These are phyloP conservation scores for Prosopis cineraria DNA, from an alignment of 306 rosid species.

Conservation along the genomic window DNA sequence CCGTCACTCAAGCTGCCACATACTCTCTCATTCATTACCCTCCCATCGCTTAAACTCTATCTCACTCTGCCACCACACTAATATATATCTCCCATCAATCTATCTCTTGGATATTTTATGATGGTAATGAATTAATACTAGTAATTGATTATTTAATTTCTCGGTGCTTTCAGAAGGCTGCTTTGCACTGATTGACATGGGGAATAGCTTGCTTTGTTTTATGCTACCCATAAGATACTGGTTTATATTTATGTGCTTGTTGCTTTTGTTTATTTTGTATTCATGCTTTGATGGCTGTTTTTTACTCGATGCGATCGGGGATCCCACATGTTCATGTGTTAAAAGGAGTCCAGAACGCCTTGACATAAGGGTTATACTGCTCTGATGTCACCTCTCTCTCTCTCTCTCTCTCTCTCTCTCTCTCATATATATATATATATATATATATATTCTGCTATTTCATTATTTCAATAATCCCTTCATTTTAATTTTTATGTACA, in stretches of 20 bases:
- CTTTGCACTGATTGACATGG: constrained; percentile 36
- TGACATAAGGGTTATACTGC: constrained; percentile 14
- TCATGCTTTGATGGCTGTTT: neutral
- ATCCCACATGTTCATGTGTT: constrained; percentile 31
- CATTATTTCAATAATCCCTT: neutral
- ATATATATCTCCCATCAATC: neutral
- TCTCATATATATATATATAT: too few relatives aligned
- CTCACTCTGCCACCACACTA: neutral
- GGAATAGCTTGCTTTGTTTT: constrained; percentile 19
- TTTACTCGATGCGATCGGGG: constrained; percentile 12
- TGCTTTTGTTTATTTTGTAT: constrained; percentile 13
- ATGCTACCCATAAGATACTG: constrained; percentile 27
- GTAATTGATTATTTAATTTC: constrained; percentile 9
- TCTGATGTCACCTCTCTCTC: constrained; percentile 21
- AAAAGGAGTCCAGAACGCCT: constrained; percentile 27
- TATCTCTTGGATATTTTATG: neutral
- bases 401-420: neutral
- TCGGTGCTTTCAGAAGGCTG: constrained; percentile 18
- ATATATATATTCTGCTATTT: neutral
- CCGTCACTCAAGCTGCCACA: neutral
- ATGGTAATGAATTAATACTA: neutral
- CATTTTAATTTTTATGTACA: too few relatives aligned
- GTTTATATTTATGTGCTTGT: neutral
- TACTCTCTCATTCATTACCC: too few relatives aligned
- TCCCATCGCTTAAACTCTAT: neutral